Base-by-base conservation (phyloP, 768 basidiomycete species). In the Lentinus tigrinus region DNA sequence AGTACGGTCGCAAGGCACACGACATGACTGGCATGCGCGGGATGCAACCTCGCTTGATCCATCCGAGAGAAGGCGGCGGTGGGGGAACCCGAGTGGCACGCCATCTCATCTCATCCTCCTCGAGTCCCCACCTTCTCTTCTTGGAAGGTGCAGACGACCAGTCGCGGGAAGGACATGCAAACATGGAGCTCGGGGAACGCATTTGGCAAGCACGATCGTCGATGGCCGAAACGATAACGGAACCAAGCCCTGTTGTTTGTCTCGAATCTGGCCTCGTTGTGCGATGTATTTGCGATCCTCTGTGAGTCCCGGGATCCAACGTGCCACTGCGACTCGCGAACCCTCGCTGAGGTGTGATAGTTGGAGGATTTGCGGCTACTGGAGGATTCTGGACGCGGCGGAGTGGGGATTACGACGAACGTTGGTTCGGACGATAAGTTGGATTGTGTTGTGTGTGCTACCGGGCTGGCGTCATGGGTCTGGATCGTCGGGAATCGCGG, bases 151-250 rank as follows among this genome's bases (percentile, higher is more conserved):
- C 3, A 23, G 21, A 23, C 21, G 21, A 23, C 13, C 21, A 3
- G 6, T 11, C 48, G 46, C 47, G 27, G 44, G 40, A 16, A 44
- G 42, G 11, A 50, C 56, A 36, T 16, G 42, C 23, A 37, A 51
- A 51, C 37, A 49, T 39, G 13, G 48, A 31, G 47, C 49, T 43
- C 13, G 26, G 11, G 17, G 4, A 11, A 52, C 60, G 46, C 26
- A 50, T 57, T 31, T 46, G 56, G 60, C 37, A 56, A 46, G 51
- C 14, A 37, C 31, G 46, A 53, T 56, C 55, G 60, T 57, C 55
- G 60, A 61, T 61, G 60, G 60, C 55, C 55, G 60, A 39, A 26
- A 38, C 48, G 60, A 61, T 61, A 61, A 57, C 56, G 47, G 49
- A 19, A 49, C 43, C 8, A n/a, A 2, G 19, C 7, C 43, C 43